Evolutionary conservation across 495 filamentous ascomycete genomes (phyloP).

Genomic region (Diplogelasinospora grovesii): DNA sequence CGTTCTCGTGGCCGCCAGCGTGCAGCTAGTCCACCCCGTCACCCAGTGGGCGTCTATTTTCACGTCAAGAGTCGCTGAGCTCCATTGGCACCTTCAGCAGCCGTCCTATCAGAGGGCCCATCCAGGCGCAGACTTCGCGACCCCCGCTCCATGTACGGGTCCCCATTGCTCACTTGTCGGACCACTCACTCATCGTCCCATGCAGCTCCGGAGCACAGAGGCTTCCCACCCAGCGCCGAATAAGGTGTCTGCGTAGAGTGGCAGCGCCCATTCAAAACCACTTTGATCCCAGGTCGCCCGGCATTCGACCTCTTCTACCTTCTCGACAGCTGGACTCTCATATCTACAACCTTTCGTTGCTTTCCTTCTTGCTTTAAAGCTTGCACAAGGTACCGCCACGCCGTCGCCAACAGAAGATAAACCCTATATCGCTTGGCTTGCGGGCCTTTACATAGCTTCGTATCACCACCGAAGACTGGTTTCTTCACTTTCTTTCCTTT

Average conservation of each 20-base stretch:
- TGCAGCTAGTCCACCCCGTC: conserved; percentile 23
- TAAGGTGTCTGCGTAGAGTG: conserved; percentile 23
- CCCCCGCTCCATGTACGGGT: conserved; percentile 23
- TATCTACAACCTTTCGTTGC: conserved; percentile 28
- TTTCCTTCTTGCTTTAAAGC: conserved; percentile 19
- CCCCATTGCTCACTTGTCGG: conserved; percentile 17
- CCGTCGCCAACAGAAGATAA: conserved; percentile 1
- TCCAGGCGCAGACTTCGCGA: conserved; percentile 3
- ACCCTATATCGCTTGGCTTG: conserved; percentile 1
- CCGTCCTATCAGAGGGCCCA: conserved; percentile 28
- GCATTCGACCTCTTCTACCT: conserved; percentile 25
- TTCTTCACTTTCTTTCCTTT: conserved; percentile 28
- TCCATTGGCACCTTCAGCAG: conserved; percentile 23
- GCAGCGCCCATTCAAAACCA: conserved; percentile 52
- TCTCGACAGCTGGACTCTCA: conserved; percentile 53
- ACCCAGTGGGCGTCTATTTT: conserved; percentile 31
- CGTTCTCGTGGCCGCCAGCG: conserved; percentile 23
- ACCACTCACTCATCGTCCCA: conserved; percentile 26
- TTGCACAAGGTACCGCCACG: conserved; percentile 10
- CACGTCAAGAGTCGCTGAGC: conserved; percentile 27
- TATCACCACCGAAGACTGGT: conserved; percentile 23
- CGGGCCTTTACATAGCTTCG: conserved; percentile 20
- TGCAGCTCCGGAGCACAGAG: conserved; percentile 32
- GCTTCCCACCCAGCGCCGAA: conserved; percentile 8
- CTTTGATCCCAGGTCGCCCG: conserved; percentile 30